Conservation (phyloP, 306 rosid species). For the Prunus campanulata region DNA sequence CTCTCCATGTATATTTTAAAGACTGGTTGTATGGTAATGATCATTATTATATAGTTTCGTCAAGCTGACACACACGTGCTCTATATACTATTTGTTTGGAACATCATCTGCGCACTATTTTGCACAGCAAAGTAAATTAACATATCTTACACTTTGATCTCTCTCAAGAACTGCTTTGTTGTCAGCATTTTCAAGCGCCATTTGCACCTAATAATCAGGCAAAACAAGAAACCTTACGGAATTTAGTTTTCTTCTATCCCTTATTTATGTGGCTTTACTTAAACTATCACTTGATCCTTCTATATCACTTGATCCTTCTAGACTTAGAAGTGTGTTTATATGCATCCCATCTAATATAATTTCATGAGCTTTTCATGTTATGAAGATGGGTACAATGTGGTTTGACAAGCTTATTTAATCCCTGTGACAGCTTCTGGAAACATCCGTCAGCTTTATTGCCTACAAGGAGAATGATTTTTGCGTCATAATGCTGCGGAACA, state of each 20-base stretch:
- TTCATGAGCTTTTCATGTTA: neutral
- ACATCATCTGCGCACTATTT: neutral
- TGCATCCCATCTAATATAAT: neutral
- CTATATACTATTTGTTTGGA: neutral
- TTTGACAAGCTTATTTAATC: constrained; percentile 11
- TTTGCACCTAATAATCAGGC: neutral
- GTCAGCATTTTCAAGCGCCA: neutral
- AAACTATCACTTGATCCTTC: neutral
- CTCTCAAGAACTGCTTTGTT: neutral
- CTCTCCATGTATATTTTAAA: constrained; percentile 86
- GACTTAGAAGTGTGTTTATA: neutral
- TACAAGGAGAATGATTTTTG: constrained; percentile 81
- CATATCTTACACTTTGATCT: neutral
- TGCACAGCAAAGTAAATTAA: neutral
- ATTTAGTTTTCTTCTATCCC: neutral
- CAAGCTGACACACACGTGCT: neutral
- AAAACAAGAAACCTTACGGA: neutral
- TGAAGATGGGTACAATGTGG: neutral
- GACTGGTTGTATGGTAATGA: constrained; percentile 92
- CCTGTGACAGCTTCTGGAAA: constrained; percentile 83
- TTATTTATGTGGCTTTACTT: neutral
- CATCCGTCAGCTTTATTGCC: constrained; percentile 96
- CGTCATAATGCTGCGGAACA: constrained; percentile 17
- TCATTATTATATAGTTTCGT: constrained; percentile 10
- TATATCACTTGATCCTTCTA: neutral